phyloP scores from a whole-genome alignment of 2,329 filamentous ascomycete species.

The Colletotrichum agaves region DNA sequence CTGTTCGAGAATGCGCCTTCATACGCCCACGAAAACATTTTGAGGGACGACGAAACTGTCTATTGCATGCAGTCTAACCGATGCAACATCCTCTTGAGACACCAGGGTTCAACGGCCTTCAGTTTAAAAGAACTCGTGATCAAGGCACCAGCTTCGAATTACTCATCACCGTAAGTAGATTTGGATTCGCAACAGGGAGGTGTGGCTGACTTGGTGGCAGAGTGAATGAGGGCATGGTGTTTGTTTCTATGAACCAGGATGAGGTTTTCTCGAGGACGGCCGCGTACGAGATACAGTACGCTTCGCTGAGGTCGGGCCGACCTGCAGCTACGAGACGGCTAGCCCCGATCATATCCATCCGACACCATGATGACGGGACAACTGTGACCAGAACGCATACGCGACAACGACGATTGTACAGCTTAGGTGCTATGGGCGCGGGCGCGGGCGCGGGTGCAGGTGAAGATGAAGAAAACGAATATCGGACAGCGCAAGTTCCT shows the following conservation, averaged over 20 bases:
- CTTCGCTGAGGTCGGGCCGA: conserved; percentile 43
- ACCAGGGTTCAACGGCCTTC: conserved; percentile 84
- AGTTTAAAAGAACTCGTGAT: conserved; percentile 87
- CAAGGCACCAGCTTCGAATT: conserved; percentile 80
- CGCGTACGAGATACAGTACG: conserved; percentile 79
- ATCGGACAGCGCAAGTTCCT: conserved; percentile 65
- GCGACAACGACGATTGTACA: conserved; percentile 58
- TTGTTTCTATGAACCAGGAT: conserved; percentile 86
- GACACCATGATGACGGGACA: conserved; percentile 63
- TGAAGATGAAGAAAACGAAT: conserved; percentile 56
- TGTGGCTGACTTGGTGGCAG: conserved; percentile 54
- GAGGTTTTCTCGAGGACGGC: conserved; percentile 79
- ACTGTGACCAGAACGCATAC: conserved; percentile 56
- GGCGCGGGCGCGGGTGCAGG: conserved; percentile 39
- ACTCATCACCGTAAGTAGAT: conserved; percentile 83
- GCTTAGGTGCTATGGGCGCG: conserved; percentile 42
- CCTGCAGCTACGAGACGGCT: conserved; percentile 37
- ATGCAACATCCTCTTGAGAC: conserved; percentile 87
- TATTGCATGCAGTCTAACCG: conserved; percentile 91
- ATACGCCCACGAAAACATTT: conserved; percentile 82
- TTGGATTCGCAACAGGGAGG: conserved; percentile 4
- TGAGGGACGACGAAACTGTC: conserved; percentile 83
- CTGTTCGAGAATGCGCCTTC: conserved; percentile 70
- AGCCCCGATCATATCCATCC: conserved; percentile 60
- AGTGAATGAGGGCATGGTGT: conserved; percentile 91